phyloP scores from a whole-genome alignment of 495 filamentous ascomycete species.

The Aspergillus sparsus region DNA sequence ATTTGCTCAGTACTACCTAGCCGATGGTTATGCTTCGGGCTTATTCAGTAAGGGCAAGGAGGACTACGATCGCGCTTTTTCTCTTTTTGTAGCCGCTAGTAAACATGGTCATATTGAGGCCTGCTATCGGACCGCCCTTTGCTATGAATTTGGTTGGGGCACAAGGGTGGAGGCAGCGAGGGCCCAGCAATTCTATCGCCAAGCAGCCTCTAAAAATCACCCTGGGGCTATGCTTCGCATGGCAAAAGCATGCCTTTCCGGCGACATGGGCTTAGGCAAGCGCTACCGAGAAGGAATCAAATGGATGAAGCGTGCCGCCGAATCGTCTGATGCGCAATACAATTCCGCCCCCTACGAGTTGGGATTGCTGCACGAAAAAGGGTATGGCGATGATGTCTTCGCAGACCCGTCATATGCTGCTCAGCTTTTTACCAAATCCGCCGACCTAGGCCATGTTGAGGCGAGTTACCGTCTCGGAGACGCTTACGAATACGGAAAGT shows the following conservation, averaged over 20 bases:
- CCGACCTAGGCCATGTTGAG: constrained; percentile 84
- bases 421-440: constrained; percentile 91
- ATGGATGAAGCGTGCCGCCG: constrained; percentile 92
- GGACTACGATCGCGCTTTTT: constrained; percentile 87
- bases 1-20: constrained; percentile 97
- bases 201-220: constrained; percentile 88
- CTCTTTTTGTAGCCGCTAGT: constrained; percentile 86
- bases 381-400: constrained; percentile 92
- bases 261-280: constrained; percentile 80
- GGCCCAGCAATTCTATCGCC: constrained; percentile 90
- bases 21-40: constrained; percentile 89
- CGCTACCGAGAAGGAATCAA: constrained; percentile 92
- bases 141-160: constrained; percentile 98
- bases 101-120: constrained; percentile 98
- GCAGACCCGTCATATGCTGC: constrained; percentile 86
- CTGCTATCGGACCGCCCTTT: constrained; percentile 87
- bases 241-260: constrained; percentile 83
- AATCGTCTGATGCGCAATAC: constrained; percentile 87
- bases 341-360: constrained; percentile 92
- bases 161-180: constrained; percentile 83
- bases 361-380: constrained; percentile 80
- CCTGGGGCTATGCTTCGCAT: constrained; percentile 93
- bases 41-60: constrained; percentile 90
- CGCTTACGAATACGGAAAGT: constrained; percentile 90
- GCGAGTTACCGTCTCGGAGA: constrained; percentile 89